Base-by-base conservation (phyloP, 1,139 yeast species). In the Yamadazyma atmosphaerica region DNA sequence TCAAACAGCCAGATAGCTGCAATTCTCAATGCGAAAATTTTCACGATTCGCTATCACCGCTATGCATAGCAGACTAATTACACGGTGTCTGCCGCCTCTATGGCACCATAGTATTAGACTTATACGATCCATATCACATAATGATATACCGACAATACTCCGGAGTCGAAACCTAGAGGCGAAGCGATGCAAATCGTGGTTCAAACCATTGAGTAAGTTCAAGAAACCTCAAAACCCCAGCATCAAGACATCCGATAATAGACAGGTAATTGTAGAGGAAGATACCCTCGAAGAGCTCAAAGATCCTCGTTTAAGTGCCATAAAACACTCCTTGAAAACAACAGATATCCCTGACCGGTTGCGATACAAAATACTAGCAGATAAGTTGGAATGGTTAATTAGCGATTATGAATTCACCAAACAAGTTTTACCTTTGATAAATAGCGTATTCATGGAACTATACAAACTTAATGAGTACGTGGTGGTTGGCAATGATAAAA, bases 281-380 rank as follows among this genome's bases (percentile, higher is more conserved):
- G 29, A 26, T 6, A 6, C 29, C 5, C 11, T 10, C 12, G 33
- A 19, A 18, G 21, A 18, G 17, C 4, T 31, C 6, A 12, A 31
- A 4, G 33, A 31, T 19, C 34, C 36, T 10, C 26, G 36, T 6
- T 26, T 32, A 15, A 32, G 36, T 11, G 23, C 56, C 47, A 26
- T 47, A 36, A 61, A 53, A 35, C 66, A 62, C 41, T 55, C 58
- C 33, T 48, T 61, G 12, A 56, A 58, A 35, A 53, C 60, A 5
- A 51, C 55, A 11, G 72, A 65, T 17, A 49, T 65, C 15, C 58
- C 65, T 1, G 31, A 34, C 4, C 48, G 48, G 1, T 39, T 52
- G 21, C 55, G n/a, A 16, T 3, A 28, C 7, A 28, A 28, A 10
- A 28, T 28, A 8, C 43, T 67, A 21, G 36, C 43, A 4, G 44